Base-by-base conservation (phyloP, 495 filamentous ascomycete genomes). In the Annulohypoxylon bovei region DNA sequence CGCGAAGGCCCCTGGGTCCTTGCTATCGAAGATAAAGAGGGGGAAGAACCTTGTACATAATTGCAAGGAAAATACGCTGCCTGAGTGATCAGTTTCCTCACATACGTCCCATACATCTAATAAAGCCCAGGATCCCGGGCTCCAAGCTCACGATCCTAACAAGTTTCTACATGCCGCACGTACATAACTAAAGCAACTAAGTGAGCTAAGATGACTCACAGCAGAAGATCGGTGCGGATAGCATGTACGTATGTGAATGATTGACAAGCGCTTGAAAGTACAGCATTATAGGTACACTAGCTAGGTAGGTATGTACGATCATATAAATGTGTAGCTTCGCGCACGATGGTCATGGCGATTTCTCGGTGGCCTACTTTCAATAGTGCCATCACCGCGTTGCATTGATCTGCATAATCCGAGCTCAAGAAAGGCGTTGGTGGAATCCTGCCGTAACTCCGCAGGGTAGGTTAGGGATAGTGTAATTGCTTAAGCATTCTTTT, bases 401-500 rank as follows among this genome's bases (percentile, higher is more conserved):
- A 71, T 65, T 66, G 68, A 71, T 71, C 68, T 67, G 57, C 68
- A 44, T 5, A 35, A 57, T 52, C 25, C 37, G 30, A 52, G 40
- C 56, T 37, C 6, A n/a, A 65, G 32, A 49, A 32, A 44, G 56
- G 32, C 6, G 44, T 16, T 20, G 12, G 40, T 32, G 28, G n/a
- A 65, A 66, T 66, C 55, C 56, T 67, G 46, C 46, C 35, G 54
- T 52, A 42, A 27, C 46, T 66, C 32, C 7, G 30, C 55, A 65
- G 28, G 40, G 40, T 39, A 57, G 16, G 27, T 30, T 65, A 42
- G 40, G 52, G 39, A 47, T 65, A 46, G 40, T 22, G 33, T 32
- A 46, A 14, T 40, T 52, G 32, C 32, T n/a, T 20, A 59, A 57
- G 25, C 32, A 33, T 44, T 6, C 27, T 67, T 61, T 61, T 54